Conservation (phyloP, 441 rosid species). For the Flueggea neowawraea region DNA sequence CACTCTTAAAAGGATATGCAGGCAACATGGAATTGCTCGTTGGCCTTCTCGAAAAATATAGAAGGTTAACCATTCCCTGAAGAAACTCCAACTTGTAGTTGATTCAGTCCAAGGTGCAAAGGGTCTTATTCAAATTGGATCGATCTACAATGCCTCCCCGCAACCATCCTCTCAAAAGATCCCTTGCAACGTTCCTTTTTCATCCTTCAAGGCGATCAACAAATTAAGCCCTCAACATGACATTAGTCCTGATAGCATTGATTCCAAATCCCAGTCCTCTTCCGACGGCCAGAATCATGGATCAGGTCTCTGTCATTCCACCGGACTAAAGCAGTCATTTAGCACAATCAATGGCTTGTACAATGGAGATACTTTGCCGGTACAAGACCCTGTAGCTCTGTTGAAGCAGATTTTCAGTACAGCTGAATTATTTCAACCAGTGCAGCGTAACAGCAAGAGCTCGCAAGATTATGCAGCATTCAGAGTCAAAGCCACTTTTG, state of each 20-base stretch:
- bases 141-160: conserved; percentile 32
- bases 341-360: no score
- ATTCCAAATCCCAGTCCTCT: conserved; percentile 21
- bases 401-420: conserved; percentile 39
- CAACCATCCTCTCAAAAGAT: conserved; percentile 17
- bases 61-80: conserved; percentile 18
- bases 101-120: conserved; percentile 27
- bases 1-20: conserved; percentile 33
- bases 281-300: conserved; percentile 2
- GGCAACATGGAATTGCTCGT: conserved; percentile 19
- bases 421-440: conserved; percentile 37
- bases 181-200: conserved; percentile 6
- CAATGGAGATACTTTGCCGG: conserved; percentile 22
- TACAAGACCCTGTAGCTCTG: conserved; percentile 28
- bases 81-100: conserved; percentile 17
- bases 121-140: conserved; percentile 27
- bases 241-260: conserved; percentile 7
- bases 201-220: conserved; percentile 5
- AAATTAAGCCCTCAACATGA: conserved; percentile 16
- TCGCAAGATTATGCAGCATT: conserved; percentile 22
- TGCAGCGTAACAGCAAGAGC: conserved; percentile 41
- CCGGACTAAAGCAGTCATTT: no score
- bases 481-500: conserved; percentile 26
- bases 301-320: no score
- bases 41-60: conserved; percentile 23